Evolutionary conservation across 139 green algal species (phyloP), one percentile per base, ranked within the genome.

Genomic region (Zygnema cylindricum): DNA sequence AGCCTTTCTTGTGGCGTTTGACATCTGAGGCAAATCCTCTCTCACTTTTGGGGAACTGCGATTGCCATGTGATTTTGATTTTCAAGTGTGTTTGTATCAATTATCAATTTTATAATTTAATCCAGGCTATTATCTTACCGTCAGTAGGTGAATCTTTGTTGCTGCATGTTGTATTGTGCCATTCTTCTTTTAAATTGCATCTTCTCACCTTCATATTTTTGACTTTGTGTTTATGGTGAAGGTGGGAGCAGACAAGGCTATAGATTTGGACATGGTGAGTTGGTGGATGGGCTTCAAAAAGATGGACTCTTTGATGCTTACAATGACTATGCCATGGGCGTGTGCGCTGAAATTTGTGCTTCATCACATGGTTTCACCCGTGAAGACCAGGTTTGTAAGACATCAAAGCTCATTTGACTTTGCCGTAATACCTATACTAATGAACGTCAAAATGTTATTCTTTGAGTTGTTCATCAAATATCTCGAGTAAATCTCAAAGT

Each of bases 231-330:
- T 36, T 81, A 38, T 35, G 76, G 30, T 84, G 71, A 43, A 43
- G 71, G 71, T 16, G 36, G 71, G 36, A 79, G 21, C 77, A 84
- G 77, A 11, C 77, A 87, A n/a, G 95, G 94, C 35, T 85, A 91
- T 49, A 91, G 95, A 21, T 88, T 97, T 84, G 94, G 96, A 1
- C 89, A 96, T 77, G 43, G 75, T 0, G 49, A 85, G 63, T 81
- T 96, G 0, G 57, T 92, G 41, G 95, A 93, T 40, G 88, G 78
- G 16, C 88, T 93, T 79, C 69, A 91, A 22, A 43, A 39, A 73
- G 94, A 96, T 76, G 94, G 96, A 0, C 92, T 98, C 73, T 96
- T 94, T 94, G 95, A 98, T 83, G 93, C 95, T 0, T 93, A 95
- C 84, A 82, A 84, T 30, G 91, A 97, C 82, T 88, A 92, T 0